These are phyloP conservation scores for Hypoxylon sp. DNA, from an alignment of 2,329 filamentous ascomycete species.

Conservation along the genomic window DNA sequence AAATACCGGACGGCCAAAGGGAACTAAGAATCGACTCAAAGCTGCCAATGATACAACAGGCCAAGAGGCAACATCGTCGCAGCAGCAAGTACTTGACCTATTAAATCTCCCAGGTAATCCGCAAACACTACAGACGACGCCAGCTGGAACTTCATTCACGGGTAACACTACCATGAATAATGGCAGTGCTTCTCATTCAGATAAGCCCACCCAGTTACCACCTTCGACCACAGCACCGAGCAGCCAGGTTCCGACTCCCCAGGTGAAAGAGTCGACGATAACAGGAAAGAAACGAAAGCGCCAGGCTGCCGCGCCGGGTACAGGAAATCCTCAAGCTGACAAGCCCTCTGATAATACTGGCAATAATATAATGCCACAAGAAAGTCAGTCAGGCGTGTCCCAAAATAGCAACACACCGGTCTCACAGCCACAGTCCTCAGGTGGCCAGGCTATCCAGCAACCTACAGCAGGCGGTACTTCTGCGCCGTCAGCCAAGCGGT, in stretches of 20 bases:
- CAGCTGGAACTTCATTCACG: constrained; percentile 27
- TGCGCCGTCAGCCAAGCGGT: constrained; percentile 46
- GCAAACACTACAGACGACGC: constrained; percentile 27
- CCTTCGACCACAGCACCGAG: constrained; percentile 22
- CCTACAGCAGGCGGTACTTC: constrained; percentile 26
- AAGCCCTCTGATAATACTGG: constrained; percentile 19
- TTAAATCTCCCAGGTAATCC: constrained; percentile 25
- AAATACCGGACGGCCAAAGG: constrained; percentile 53
- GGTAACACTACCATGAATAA: constrained; percentile 32
- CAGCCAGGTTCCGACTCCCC: constrained; percentile 36
- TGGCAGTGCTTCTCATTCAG: constrained; percentile 33
- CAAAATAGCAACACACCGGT: constrained; percentile 35
- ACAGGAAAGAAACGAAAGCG: constrained; percentile 51
- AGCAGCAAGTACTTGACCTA: constrained; percentile 30
- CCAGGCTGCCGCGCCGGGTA: constrained; percentile 39
- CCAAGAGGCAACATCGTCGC: constrained; percentile 26
- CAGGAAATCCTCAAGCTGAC: constrained; percentile 34
- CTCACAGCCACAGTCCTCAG: constrained; percentile 38
- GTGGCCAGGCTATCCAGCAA: constrained; percentile 41
- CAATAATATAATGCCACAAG: constrained; percentile 36
- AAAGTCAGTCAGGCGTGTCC: constrained; percentile 33
- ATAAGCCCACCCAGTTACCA: constrained; percentile 39
- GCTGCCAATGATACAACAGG: constrained; percentile 30
- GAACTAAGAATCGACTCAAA: constrained; percentile 54
- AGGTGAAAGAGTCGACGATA: constrained; percentile 50